Evolutionary conservation across 1,284 basidiomycete genomes (phyloP).

Genomic region (Coniferiporia weirii): DNA sequence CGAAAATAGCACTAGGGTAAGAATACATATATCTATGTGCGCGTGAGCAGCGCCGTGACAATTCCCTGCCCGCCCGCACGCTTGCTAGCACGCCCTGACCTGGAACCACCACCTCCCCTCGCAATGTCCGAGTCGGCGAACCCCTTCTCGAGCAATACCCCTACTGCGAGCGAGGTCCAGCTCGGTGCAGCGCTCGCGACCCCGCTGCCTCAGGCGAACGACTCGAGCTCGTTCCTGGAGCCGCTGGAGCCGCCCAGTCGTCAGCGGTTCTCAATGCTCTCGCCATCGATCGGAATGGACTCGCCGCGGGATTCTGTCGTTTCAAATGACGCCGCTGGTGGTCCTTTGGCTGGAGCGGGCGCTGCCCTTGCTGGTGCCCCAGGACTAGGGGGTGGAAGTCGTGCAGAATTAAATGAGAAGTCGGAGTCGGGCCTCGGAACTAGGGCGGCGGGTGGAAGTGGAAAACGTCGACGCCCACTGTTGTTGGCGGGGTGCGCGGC

Average conservation of each 20-base stretch:
- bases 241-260: slow-evolving; percentile 14
- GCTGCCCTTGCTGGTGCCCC: background rate
- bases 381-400: background rate
- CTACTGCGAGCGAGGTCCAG: background rate
- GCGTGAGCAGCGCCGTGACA: no score
- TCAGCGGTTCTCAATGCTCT: slow-evolving; percentile 8
- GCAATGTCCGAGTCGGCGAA: background rate
- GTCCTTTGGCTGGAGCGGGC: background rate
- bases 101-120: background rate
- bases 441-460: background rate
- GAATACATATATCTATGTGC: no score
- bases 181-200: background rate
- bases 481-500: slow-evolving; percentile 1
- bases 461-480: background rate
- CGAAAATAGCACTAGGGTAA: no score
- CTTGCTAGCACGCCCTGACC: background rate
- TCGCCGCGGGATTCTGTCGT: slow-evolving; percentile 10
- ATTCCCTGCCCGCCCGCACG: background rate
- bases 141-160: background rate
- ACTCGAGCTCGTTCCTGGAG: background rate
- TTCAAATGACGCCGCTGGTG: background rate
- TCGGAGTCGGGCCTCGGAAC: no score
- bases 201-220: background rate
- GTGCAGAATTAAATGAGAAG: background rate
- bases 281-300: slow-evolving; percentile 8